Evolutionary conservation across 2,329 filamentous ascomycete genomes (phyloP).

Genomic region (Sordariomycetes sp.): DNA sequence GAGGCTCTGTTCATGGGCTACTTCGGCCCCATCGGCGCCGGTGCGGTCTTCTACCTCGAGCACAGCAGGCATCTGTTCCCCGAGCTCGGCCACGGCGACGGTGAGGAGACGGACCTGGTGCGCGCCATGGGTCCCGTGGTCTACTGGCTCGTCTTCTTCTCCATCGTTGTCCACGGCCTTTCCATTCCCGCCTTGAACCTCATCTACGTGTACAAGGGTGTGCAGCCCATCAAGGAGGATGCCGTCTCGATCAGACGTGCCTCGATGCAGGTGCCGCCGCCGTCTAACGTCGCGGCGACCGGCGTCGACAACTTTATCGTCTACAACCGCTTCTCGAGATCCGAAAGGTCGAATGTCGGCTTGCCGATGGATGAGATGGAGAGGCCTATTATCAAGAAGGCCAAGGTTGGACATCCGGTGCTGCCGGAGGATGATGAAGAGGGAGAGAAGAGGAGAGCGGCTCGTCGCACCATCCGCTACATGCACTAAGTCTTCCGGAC

Average conservation of each 20-base stretch:
- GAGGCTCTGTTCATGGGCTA: slow-evolving; percentile 55
- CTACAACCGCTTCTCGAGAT: slow-evolving; percentile 38
- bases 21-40: slow-evolving; percentile 65
- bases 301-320: slow-evolving; percentile 30
- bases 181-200: slow-evolving; percentile 34
- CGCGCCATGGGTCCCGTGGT: slow-evolving; percentile 27
- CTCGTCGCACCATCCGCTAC: no score
- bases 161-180: slow-evolving; percentile 35
- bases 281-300: background rate
- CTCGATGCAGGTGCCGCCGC: slow-evolving; percentile 20
- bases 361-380: no score
- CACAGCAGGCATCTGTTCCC: slow-evolving; percentile 33
- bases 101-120: slow-evolving; percentile 23
- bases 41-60: slow-evolving; percentile 65
- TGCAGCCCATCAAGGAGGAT: slow-evolving; percentile 32
- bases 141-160: slow-evolving; percentile 27
- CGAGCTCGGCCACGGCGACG: slow-evolving; percentile 19
- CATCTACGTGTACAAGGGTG: slow-evolving; percentile 25
- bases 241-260: slow-evolving; percentile 26
- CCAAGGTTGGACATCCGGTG: no score
- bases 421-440: no score
- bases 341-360: no score
- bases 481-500: no score
- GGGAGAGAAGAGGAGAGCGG: no score
- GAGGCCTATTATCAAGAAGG: no score